phyloP scores from a whole-genome alignment of 2,329 filamentous ascomycete species.

The Aspergillus sp. region DNA sequence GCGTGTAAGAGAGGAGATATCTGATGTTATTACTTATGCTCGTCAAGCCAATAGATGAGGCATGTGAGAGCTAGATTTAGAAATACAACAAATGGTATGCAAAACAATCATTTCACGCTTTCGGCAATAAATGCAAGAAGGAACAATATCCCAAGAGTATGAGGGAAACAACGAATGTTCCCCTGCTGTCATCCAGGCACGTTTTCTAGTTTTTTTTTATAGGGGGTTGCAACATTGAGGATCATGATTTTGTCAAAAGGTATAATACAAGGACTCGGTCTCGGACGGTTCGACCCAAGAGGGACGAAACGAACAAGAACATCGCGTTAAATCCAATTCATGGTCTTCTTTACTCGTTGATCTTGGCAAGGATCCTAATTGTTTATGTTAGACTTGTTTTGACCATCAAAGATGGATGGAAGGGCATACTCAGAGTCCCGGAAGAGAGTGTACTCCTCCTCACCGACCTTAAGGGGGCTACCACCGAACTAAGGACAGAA shows the following conservation, averaged over 20 bases:
- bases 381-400: slow-evolving; percentile 17
- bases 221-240: slow-evolving; percentile 19
- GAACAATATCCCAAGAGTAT: slow-evolving; percentile 17
- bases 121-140: slow-evolving; percentile 23
- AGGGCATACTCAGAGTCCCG: slow-evolving; percentile 90
- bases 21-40: slow-evolving; percentile 29
- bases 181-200: slow-evolving; percentile 3
- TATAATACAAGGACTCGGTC: slow-evolving; percentile 34
- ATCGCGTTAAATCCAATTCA: slow-evolving; percentile 8
- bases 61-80: slow-evolving; percentile 27
- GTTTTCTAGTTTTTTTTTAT: slow-evolving; percentile 25
- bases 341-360: slow-evolving; percentile 75
- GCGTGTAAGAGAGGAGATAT: slow-evolving; percentile 32
- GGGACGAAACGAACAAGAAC: slow-evolving; percentile 20
- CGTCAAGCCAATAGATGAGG: slow-evolving; percentile 12
- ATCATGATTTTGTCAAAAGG: slow-evolving; percentile 28
- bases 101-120: slow-evolving; percentile 27
- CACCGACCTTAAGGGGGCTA: slow-evolving; percentile 92
- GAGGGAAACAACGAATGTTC: slow-evolving; percentile 1
- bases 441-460: slow-evolving; percentile 95
- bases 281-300: slow-evolving; percentile 18
- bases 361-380: slow-evolving; percentile 92
- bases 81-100: slow-evolving; percentile 37
- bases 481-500: slow-evolving; percentile 71
- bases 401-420: not conserved